Evolutionary conservation across 495 filamentous ascomycete genomes (phyloP).

Genomic region (Trichoderma erinaceum): DNA sequence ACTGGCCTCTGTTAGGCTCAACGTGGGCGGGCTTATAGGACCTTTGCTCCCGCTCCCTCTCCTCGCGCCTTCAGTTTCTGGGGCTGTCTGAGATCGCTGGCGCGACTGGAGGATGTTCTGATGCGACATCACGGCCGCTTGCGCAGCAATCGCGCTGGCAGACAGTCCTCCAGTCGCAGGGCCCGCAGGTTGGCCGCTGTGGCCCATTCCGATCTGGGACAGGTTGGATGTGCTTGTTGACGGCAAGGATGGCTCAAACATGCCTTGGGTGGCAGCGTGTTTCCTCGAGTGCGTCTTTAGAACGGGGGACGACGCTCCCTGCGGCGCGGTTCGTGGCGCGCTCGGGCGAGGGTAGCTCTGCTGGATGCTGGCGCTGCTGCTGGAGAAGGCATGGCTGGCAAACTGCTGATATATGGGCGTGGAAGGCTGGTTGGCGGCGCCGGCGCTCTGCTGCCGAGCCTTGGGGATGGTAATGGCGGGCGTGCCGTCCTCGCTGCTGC

Average conservation of each 20-base stretch:
- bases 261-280: constrained; percentile 69
- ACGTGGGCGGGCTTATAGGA: constrained; percentile 50
- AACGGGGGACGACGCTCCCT: constrained; percentile 31
- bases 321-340: constrained; percentile 33
- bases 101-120: constrained; percentile 52
- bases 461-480: constrained; percentile 28
- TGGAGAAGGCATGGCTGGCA: constrained; percentile 29
- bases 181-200: constrained; percentile 24
- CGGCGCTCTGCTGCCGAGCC: constrained; percentile 18
- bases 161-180: constrained; percentile 46
- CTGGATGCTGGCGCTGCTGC: constrained; percentile 28
- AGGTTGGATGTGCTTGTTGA: constrained; percentile 54
- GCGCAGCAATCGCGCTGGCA: constrained; percentile 83
- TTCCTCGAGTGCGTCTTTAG: constrained; percentile 42
- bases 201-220: constrained; percentile 39
- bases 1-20: constrained; percentile 50
- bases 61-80: constrained; percentile 28
- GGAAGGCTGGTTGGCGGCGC: constrained; percentile 13
- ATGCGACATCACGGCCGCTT: constrained; percentile 64
- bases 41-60: constrained; percentile 40
- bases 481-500: constrained; percentile 33
- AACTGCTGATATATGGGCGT: constrained; percentile 33
- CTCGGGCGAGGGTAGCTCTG: constrained; percentile 53
- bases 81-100: constrained; percentile 59
- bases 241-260: constrained; percentile 82